Evolutionary conservation across 2,329 filamentous ascomycete genomes (phyloP), one percentile per base, ranked within the genome.

Genomic region (Alternaria angustiovoidea): DNA sequence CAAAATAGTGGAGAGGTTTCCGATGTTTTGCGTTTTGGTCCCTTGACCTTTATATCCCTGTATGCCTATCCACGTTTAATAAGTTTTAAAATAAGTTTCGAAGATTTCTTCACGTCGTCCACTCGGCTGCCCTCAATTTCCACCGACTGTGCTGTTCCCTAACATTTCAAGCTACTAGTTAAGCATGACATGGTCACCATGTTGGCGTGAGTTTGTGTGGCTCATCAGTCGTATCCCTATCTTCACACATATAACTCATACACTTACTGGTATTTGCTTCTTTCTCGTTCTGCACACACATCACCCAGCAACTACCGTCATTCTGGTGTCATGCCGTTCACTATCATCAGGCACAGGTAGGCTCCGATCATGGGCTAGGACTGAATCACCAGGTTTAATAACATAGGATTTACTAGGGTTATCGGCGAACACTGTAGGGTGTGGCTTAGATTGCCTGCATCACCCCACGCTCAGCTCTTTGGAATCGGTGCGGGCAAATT

Each of bases 1-100:
- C 47, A 14, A 74, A 65, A 47, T 74, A 67, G 51, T 46, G 30
- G n/a, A 32, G 9, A 20, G 30, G 7, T 48, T 26, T 36, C 16
- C 47, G 22, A 39, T 18, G 30, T 36, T 30, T 24, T 16, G 8
- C 3, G 24, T 38, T 12, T 24, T 18, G 30, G 22, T 24, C 22
- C 9, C 18, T n/a, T 4, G 46, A 49, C 14, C 22, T 14, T 24
- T n/a, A 18, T 48, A 8, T 16, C 46, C 14, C 20, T 36, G 20
- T 11, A 12, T 36, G 46, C 32, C 30, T 18, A 12, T 5, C 22
- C 20, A 24, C 46, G 14, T 3, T 26, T 49, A 36, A 49, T 36
- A 36, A 20, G 20, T 8, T 36, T 16, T 49, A 49, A 6, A 36
- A 24, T 38, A 36, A 38, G 8, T 26, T 32, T 38, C 24, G 34